These are phyloP conservation scores for Radiomyces spectabilis DNA, from an alignment of 192 early-diverging fungal genomes.

Conservation along the genomic window DNA sequence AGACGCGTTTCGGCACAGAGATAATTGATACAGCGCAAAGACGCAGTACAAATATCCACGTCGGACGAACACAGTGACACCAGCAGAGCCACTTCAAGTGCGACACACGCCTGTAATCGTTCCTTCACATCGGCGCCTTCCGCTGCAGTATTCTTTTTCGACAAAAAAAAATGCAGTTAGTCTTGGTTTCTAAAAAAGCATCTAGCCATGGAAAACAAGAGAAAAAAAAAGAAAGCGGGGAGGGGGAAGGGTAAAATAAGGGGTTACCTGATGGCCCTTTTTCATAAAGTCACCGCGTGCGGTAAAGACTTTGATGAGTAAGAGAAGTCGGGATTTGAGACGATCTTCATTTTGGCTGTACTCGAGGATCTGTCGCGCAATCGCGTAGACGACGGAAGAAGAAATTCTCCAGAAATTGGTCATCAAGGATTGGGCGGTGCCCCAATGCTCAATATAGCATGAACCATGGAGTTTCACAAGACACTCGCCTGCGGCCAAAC, in stretches of 20 bases:
- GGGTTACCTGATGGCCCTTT: not conserved
- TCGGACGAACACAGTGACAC: conserved; percentile 62
- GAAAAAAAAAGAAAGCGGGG: too few species aligned
- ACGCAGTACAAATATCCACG: conserved; percentile 45
- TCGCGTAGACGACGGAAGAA: conserved; percentile 45
- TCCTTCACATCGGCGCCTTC: conserved; percentile 42
- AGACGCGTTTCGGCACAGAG: conserved; percentile 60
- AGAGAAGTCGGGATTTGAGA: conserved; percentile 47
- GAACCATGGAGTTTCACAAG: conserved; percentile 62
- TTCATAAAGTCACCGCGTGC: conserved; percentile 44
- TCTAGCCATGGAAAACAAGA: too few species aligned
- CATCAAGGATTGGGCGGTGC: conserved; percentile 55
- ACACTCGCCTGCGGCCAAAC: conserved; percentile 44
- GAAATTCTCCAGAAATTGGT: conserved; percentile 65
- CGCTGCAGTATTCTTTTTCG: not conserved
- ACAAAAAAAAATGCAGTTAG: not conserved
- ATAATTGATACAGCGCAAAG: conserved; percentile 49
- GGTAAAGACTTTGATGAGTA: conserved; percentile 53
- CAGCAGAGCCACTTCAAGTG: conserved; percentile 66
- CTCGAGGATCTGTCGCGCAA: conserved; percentile 71
- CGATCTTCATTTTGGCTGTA: conserved; percentile 52
- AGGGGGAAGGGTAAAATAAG: too few species aligned
- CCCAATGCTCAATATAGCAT: conserved; percentile 68
- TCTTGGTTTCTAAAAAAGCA: too few species aligned
- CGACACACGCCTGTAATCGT: conserved; percentile 51